phyloP scores from a whole-genome alignment of 163 green algal species.

The Scenedesmus sp. region DNA sequence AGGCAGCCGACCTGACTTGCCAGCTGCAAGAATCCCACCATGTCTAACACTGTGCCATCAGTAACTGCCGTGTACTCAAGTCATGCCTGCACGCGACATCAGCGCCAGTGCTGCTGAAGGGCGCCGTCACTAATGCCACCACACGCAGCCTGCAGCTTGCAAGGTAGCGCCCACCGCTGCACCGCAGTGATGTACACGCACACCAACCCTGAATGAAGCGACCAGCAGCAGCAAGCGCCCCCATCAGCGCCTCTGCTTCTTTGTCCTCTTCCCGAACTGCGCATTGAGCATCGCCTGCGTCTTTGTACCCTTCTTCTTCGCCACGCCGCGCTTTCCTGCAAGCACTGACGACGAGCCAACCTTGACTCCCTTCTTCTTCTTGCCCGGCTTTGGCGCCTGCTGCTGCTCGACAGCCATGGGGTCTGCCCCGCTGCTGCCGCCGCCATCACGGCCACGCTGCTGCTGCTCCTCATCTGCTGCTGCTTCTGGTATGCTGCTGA shows the following conservation, averaged over 20 bases:
- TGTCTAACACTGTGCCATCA: too few relatives aligned
- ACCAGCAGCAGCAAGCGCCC: not conserved
- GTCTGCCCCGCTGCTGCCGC: not conserved
- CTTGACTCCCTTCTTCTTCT: conserved; percentile 33
- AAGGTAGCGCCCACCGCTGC: not conserved
- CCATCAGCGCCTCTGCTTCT: conserved; percentile 35
- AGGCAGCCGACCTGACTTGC: not conserved
- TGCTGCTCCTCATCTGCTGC: conserved; percentile 4
- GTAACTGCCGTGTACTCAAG: too few relatives aligned
- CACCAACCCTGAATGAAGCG: not conserved
- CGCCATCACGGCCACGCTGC: conserved; percentile 22
- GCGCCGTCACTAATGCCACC: too few relatives aligned
- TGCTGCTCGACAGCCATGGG: conserved; percentile 18
- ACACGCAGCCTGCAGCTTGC: not conserved
- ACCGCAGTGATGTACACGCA: not conserved
- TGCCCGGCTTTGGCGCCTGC: conserved; percentile 10
- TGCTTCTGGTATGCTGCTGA: conserved; percentile 25
- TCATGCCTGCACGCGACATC: too few relatives aligned
- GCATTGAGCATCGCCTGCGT: conserved; percentile 31
- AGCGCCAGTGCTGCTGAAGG: too few relatives aligned
- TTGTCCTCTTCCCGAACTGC: conserved; percentile 30
- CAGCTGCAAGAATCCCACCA: too few relatives aligned
- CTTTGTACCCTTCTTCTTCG: conserved; percentile 40
- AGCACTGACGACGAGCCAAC: not conserved
- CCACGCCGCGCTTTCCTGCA: not conserved